Evolutionary conservation across 2,329 filamentous ascomycete genomes (phyloP).

Genomic region (Mariannaea elegans): DNA sequence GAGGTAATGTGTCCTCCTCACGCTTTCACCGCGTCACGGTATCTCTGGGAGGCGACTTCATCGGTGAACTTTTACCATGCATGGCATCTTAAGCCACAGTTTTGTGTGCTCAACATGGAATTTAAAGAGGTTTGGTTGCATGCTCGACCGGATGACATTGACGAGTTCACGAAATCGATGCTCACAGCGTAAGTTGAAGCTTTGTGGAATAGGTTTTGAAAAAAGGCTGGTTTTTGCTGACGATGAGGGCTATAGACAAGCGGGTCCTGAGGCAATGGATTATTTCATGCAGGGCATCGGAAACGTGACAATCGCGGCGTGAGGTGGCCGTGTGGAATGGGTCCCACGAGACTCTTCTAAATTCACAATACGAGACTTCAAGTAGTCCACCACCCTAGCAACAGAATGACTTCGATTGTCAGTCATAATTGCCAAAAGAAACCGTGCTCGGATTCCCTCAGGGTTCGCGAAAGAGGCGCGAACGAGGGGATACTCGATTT

Average conservation of each 20-base stretch:
- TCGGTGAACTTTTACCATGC: slow-evolving; percentile 54
- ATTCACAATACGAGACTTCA: too few species aligned
- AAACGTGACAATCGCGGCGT: slow-evolving; percentile 14
- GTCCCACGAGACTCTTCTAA: background rate
- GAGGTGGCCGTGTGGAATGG: background rate
- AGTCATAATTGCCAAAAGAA: too few species aligned
- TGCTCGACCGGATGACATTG: slow-evolving; percentile 48
- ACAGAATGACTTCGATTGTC: too few species aligned
- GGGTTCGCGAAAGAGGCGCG: too few species aligned
- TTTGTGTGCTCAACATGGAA: slow-evolving; percentile 44
- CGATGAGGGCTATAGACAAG: slow-evolving; percentile 40
- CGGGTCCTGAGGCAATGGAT: slow-evolving; percentile 47
- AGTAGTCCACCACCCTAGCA: too few species aligned
- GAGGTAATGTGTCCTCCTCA: slow-evolving; percentile 27
- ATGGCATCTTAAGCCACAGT: slow-evolving; percentile 55
- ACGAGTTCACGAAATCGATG: slow-evolving; percentile 51
- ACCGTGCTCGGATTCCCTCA: too few species aligned
- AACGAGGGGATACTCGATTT: too few species aligned
- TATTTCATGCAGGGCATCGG: slow-evolving; percentile 47
- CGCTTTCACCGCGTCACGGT: slow-evolving; percentile 50
- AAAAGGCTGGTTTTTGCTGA: background rate
- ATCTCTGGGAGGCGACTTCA: slow-evolving; percentile 54
- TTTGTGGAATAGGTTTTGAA: background rate
- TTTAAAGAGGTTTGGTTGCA: slow-evolving; percentile 50
- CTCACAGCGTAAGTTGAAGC: slow-evolving; percentile 47